Evolutionary conservation across 306 rosid species (phyloP), one percentile per base, ranked within the genome.

Genomic region (Ceratonia siliqua): DNA sequence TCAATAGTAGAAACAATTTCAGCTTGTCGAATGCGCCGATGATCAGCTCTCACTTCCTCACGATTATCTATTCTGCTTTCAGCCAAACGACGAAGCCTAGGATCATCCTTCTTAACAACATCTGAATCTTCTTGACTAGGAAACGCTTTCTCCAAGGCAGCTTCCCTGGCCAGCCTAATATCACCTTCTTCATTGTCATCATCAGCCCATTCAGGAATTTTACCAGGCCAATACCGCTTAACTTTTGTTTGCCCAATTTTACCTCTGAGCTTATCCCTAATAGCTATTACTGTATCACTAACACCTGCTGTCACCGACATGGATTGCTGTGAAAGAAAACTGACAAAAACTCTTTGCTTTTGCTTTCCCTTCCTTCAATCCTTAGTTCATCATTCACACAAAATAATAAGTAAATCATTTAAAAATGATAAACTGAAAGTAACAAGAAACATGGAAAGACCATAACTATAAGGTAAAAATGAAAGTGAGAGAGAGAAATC

Each of bases 221-320:
- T 90, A 63, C 98, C 98, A 0, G 98, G 98, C 98, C 98, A 93
- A 79, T 93, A 93, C 70, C 96, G 83, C 70, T 86, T 85, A 27
- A 93, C 96, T 58, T 90, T 93, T 0, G 96, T 93, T 80, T 87
- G 91, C 45, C 96, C 96, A 74, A 93, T 93, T 90, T 89, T 93
- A 81, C 98, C 98, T 54, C 90, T 84, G 15, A 93, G 93, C 74
- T 93, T 93, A 72, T 93, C 98, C 84, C 98, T 85, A n/a, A 93
- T 43, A 13, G 98, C 87, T 68, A 93, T 90, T 35, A 89, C 62
- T 6, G 95, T 80, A 83, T 93, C 96, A 49, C 95, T 93, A 80
- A 93, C 98, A 70, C 98, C 98, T 8, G 98, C 98, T 3, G 96
- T 93, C 75, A 93, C 98, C 13, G 98, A 93, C 98, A 93, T 90